These are phyloP conservation scores for Yarrowia sp. DNA, from an alignment of 805 yeast genomes.

Conservation along the genomic window DNA sequence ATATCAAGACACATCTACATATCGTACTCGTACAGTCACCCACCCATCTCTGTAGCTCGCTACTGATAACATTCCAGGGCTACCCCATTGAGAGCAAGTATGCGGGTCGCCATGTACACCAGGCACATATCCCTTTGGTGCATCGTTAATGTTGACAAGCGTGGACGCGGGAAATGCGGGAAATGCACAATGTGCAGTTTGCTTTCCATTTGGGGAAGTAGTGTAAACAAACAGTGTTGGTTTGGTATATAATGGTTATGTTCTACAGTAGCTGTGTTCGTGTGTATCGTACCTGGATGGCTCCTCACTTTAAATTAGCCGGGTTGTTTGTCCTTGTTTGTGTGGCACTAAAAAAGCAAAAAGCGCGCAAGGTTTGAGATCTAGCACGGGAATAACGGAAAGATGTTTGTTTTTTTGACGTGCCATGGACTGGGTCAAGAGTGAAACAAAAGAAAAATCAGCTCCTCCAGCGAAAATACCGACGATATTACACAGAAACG, in stretches of 20 bases:
- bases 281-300: no score
- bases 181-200: not conserved
- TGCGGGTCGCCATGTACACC: not conserved
- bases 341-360: not conserved
- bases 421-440: not conserved
- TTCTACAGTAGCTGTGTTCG: no score
- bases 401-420: not conserved
- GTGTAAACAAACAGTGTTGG: no score
- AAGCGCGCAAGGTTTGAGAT: not conserved
- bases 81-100: conserved; percentile 11
- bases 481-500: no score
- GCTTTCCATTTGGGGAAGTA: not conserved
- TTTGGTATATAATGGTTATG: no score
- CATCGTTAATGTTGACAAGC: not conserved
- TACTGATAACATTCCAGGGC: not conserved
- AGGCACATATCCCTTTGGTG: not conserved
- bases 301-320: not conserved
- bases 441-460: not conserved
- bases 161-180: no score
- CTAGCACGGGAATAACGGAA: conserved; percentile 15
- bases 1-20: no score
- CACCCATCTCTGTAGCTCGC: not conserved
- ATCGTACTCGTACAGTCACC: no score
- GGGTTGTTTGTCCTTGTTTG: not conserved
- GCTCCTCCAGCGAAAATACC: not conserved